Conservation (phyloP, 1,139 yeast species). For the Debaryomyces sp. region DNA sequence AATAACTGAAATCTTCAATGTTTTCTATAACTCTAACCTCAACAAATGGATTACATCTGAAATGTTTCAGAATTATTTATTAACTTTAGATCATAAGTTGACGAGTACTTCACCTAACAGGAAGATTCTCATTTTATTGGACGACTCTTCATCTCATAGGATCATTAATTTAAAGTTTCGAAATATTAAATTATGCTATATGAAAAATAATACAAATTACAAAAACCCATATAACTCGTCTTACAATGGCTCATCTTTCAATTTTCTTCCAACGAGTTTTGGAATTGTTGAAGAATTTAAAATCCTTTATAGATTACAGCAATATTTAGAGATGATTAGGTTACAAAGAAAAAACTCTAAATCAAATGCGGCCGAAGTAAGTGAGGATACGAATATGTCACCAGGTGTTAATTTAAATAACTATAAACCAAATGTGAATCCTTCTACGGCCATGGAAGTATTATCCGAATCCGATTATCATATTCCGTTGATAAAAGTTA, state of each 20-base stretch:
- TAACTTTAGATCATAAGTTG: slow-evolving; percentile 59
- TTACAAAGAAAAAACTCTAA: slow-evolving; percentile 34
- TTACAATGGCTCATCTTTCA: slow-evolving; percentile 42
- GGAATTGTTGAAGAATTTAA: slow-evolving; percentile 68
- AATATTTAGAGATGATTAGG: slow-evolving; percentile 54
- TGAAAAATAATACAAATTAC: slow-evolving; percentile 44
- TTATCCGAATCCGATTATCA: slow-evolving; percentile 42
- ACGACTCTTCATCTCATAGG: slow-evolving; percentile 67
- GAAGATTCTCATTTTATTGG: slow-evolving; percentile 57
- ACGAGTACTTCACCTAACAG: slow-evolving; percentile 40
- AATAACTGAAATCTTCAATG: slow-evolving; percentile 52
- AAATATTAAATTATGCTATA: slow-evolving; percentile 50
- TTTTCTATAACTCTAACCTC: slow-evolving; percentile 60
- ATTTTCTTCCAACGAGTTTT: slow-evolving; percentile 64
- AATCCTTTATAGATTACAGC: slow-evolving; percentile 59
- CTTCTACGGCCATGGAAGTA: slow-evolving; percentile 22
- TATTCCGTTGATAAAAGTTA: slow-evolving; percentile 55
- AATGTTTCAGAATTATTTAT: slow-evolving; percentile 62
- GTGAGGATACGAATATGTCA: slow-evolving; percentile 1
- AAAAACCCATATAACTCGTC: slow-evolving; percentile 41
- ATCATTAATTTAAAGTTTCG: slow-evolving; percentile 58
- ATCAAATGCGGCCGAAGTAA: slow-evolving; percentile 9
- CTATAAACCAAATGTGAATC: neutral
- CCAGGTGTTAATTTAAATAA: neutral
- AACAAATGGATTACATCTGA: slow-evolving; percentile 71